These are phyloP conservation scores for Didymella segeticola DNA, from an alignment of 2,329 filamentous ascomycete genomes.

Conservation along the genomic window DNA sequence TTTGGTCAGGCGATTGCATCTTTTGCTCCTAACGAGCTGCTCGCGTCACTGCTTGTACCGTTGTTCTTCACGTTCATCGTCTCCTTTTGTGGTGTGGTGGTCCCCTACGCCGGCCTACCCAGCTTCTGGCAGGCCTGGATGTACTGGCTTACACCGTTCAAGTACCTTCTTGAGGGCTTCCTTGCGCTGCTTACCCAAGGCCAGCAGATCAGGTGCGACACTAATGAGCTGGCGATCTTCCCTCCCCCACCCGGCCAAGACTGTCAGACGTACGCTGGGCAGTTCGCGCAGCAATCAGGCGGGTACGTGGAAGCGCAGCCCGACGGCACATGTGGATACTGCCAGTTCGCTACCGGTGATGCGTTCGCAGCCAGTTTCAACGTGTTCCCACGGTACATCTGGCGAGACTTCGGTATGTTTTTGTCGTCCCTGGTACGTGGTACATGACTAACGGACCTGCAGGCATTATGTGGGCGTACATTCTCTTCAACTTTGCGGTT, in stretches of 20 bases:
- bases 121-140: slow-evolving; percentile 66
- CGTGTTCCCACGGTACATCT: slow-evolving; percentile 66
- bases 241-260: slow-evolving; percentile 63
- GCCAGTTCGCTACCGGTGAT: slow-evolving; percentile 67
- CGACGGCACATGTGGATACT: slow-evolving; percentile 68
- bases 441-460: slow-evolving; percentile 12
- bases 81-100: slow-evolving; percentile 77
- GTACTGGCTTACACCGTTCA: slow-evolving; percentile 67
- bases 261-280: slow-evolving; percentile 65
- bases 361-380: slow-evolving; percentile 65
- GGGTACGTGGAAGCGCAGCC: slow-evolving; percentile 67
- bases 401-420: slow-evolving; percentile 69
- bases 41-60: slow-evolving; percentile 71
- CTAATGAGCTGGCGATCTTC: slow-evolving; percentile 67
- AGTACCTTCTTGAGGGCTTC: slow-evolving; percentile 70
- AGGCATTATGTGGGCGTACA: slow-evolving; percentile 57
- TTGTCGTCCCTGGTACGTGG: not conserved
- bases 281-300: slow-evolving; percentile 61
- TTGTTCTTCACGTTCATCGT: slow-evolving; percentile 73
- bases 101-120: slow-evolving; percentile 68
- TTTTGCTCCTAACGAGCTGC: slow-evolving; percentile 69
- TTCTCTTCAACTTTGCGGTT: slow-evolving; percentile 67
- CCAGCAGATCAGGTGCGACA: slow-evolving; percentile 62
- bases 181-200: slow-evolving; percentile 63
- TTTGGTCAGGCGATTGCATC: slow-evolving; percentile 73